A percentile compares a stretch with the other conserved stretches of the same genome.
phyloP scores from a whole-genome alignment of 2,329 filamentous ascomycete species.

The Aspergillus clavatus region DNA sequence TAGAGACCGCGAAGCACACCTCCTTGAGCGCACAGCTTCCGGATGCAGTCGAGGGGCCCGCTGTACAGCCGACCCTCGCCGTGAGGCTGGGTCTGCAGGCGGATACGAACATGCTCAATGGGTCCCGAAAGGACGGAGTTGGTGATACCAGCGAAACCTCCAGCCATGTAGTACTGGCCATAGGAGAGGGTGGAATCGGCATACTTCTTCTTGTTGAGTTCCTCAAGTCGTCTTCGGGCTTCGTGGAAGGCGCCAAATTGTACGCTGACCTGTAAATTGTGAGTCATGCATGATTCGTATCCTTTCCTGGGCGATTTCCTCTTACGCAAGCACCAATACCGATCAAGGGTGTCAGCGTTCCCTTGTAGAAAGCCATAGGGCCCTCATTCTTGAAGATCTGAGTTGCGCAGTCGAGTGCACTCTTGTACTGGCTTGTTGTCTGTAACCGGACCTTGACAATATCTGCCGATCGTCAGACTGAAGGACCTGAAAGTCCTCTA shows the following conservation, averaged over 20 bases:
- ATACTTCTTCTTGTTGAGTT: constrained; percentile 55
- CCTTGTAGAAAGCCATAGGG: constrained; percentile 92
- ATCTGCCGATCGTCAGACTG: constrained; percentile 49
- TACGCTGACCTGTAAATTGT: constrained; percentile 59
- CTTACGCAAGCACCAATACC: constrained; percentile 91
- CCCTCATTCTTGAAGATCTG: constrained; percentile 87
- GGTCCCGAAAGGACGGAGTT: constrained; percentile 85
- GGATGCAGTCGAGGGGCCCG: constrained; percentile 85
- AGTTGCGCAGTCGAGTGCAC: constrained; percentile 72
- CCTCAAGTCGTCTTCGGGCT: constrained; percentile 80
- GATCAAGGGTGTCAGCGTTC: constrained; percentile 87
- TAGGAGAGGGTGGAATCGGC: constrained; percentile 60
- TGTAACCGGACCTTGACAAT: constrained; percentile 97
- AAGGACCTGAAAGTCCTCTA: neutral
- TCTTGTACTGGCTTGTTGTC: constrained; percentile 75
- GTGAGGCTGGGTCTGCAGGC: constrained; percentile 93
- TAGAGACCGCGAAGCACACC: constrained; percentile 72
- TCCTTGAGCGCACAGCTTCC: constrained; percentile 67
- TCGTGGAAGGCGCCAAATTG: constrained; percentile 97
- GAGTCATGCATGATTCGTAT: neutral
- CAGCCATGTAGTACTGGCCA: constrained; percentile 80
- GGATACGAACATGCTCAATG: constrained; percentile 95
- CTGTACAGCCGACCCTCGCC: constrained; percentile 70
- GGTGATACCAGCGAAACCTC: constrained; percentile 86
- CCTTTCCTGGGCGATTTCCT: constrained; percentile 4